Evolutionary conservation across 768 basidiomycete species (phyloP).

Genomic region (Boletus eberwhitei): DNA sequence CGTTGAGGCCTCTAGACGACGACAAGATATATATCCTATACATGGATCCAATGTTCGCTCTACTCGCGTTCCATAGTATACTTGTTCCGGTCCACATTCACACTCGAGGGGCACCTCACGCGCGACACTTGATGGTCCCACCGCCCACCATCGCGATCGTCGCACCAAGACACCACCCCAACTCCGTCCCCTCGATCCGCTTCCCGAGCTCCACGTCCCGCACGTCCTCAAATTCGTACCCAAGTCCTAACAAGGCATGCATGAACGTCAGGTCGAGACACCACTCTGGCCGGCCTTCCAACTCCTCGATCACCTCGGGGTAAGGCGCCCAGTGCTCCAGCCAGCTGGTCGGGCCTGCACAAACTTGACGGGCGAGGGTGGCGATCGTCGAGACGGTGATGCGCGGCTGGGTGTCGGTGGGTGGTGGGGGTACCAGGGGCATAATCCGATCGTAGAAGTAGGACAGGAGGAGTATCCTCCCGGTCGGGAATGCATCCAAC

Average conservation of each 20-base stretch:
- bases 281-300: slow-evolving; percentile 85
- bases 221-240: slow-evolving; percentile 80
- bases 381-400: slow-evolving; percentile 59
- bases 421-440: slow-evolving; percentile 57
- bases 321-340: slow-evolving; percentile 41
- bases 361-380: slow-evolving; percentile 66
- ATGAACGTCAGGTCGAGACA: slow-evolving; percentile 96
- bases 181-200: slow-evolving; percentile 82
- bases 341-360: slow-evolving; percentile 67
- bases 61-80: no score
- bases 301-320: slow-evolving; percentile 56
- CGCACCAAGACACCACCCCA: slow-evolving; percentile 92
- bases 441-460: slow-evolving; percentile 96
- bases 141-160: slow-evolving; percentile 71
- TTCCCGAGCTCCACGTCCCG: slow-evolving; percentile 79
- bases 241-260: slow-evolving; percentile 81
- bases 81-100: not conserved
- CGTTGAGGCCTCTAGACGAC: no score
- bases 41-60: not conserved
- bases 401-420: slow-evolving; percentile 20
- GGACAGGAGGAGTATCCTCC: slow-evolving; percentile 86
- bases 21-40: no score
- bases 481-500: slow-evolving; percentile 80
- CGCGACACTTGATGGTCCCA: slow-evolving; percentile 53
- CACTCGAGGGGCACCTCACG: slow-evolving; percentile 13